Evolutionary conservation across 768 basidiomycete genomes (phyloP).

Genomic region (Ramaria sp.): DNA sequence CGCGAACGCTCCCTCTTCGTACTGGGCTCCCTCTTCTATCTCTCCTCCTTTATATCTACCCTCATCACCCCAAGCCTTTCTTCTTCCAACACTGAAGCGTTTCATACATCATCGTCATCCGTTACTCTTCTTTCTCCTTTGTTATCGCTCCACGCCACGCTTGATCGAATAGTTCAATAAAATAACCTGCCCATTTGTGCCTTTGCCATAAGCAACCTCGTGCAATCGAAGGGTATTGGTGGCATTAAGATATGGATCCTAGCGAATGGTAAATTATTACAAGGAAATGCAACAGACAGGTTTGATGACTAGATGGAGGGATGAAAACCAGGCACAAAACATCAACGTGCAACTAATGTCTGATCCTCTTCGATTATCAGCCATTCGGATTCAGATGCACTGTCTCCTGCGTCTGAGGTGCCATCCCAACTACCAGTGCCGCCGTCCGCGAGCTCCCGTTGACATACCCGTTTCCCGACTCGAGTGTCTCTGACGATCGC

Average conservation of each 20-base stretch:
- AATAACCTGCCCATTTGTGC: too few relatives aligned
- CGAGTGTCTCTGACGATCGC: constrained; percentile 20
- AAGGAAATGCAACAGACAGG: neutral
- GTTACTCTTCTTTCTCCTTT: neutral
- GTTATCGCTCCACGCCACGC: neutral
- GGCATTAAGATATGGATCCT: neutral
- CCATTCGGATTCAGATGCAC: constrained; percentile 90
- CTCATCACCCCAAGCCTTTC: constrained; percentile 10
- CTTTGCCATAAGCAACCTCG: too few relatives aligned
- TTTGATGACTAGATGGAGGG: neutral
- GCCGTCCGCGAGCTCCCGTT: constrained; percentile 33
- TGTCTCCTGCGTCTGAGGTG: constrained; percentile 56
- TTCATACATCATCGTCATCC: constrained; percentile 7
- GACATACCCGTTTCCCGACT: constrained; percentile 65
- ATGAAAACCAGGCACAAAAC: neutral
- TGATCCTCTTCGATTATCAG: constrained; percentile 46
- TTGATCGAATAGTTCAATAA: neutral
- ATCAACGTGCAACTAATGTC: neutral
- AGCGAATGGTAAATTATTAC: neutral
- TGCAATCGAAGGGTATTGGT: too few relatives aligned
- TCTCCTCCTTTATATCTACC: constrained; percentile 15
- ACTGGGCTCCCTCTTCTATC: constrained; percentile 17
- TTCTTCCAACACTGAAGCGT: constrained; percentile 1
- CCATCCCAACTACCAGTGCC: constrained; percentile 61
- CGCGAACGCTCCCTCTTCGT: constrained; percentile 13